Percentiles rank a stretch among this genome's conserved stretches.
These are phyloP conservation scores for Nannochloris sp. DNA, from an alignment of 139 green algal genomes.

Conservation along the genomic window DNA sequence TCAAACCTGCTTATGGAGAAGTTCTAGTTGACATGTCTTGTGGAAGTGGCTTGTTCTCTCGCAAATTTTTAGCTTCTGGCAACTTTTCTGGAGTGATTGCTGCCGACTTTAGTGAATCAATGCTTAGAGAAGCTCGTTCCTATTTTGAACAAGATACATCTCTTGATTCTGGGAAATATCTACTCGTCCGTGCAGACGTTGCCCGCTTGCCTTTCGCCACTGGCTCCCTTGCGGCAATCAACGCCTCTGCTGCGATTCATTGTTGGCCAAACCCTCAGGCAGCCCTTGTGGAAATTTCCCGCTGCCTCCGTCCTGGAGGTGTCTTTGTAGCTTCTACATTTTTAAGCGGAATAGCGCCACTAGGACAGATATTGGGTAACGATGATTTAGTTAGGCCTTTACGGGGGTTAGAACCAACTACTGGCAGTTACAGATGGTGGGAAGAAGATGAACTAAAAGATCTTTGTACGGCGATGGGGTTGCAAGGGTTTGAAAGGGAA, in stretches of 20 bases:
- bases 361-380: conserved; percentile 71
- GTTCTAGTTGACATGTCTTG: conserved; percentile 84
- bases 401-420: background rate
- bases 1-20: conserved; percentile 27
- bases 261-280: conserved; percentile 84
- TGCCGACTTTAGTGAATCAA: conserved; percentile 74
- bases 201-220: conserved; percentile 81
- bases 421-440: conserved; percentile 61
- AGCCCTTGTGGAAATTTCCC: conserved; percentile 80
- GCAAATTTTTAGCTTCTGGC: conserved; percentile 64
- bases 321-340: conserved; percentile 92
- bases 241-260: conserved; percentile 93
- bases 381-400: conserved; percentile 48
- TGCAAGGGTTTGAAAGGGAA: conserved; percentile 54
- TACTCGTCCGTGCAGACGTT: conserved; percentile 80
- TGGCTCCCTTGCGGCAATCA: conserved; percentile 73
- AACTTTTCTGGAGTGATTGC: conserved; percentile 73
- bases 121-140: conserved; percentile 73
- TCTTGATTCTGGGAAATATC: conserved; percentile 11
- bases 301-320: conserved; percentile 85
- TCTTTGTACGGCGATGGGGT: conserved; percentile 47
- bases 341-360: conserved; percentile 51
- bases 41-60: conserved; percentile 85
- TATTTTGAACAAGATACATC: conserved; percentile 43
- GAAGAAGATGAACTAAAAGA: conserved; percentile 78